Evolutionary conservation across 1,284 basidiomycete genomes (phyloP).

Genomic region (Meira miltonrushii): DNA sequence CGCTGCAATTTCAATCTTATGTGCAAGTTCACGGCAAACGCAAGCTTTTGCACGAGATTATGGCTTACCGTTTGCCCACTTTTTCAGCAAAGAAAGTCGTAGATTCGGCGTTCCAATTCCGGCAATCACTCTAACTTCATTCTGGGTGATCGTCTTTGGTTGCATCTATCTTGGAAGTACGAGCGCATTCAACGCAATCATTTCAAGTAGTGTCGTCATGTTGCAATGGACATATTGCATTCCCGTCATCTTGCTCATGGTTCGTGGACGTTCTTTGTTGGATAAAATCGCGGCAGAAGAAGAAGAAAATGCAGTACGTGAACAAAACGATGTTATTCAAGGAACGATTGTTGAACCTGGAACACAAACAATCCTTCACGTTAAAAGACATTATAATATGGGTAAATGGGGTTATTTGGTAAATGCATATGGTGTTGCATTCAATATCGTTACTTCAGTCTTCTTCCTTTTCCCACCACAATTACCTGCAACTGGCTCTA

Average conservation of each 20-base stretch:
- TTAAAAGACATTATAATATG: conserved; percentile 18
- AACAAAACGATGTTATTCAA: conserved; percentile 41
- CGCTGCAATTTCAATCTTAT: conserved; percentile 28
- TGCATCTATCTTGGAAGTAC: conserved; percentile 58
- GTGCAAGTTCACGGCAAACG: conserved; percentile 64
- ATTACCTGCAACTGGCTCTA: conserved; percentile 42
- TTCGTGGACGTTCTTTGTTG: conserved; percentile 54
- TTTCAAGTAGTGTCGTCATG: conserved; percentile 54
- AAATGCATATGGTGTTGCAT: conserved; percentile 54
- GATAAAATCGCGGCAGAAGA: conserved; percentile 29
- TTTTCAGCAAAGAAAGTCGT: conserved; percentile 59
- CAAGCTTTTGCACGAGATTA: conserved; percentile 68
- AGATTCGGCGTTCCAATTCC: conserved; percentile 48
- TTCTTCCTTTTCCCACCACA: conserved; percentile 58
- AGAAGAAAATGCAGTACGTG: conserved; percentile 8
- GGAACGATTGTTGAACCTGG: conserved; percentile 16
- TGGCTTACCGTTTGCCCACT: conserved; percentile 61
- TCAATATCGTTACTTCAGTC: conserved; percentile 54
- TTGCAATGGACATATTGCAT: conserved; percentile 55
- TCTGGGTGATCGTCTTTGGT: conserved; percentile 51
- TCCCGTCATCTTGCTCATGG: conserved; percentile 53
- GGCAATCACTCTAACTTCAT: conserved; percentile 61
- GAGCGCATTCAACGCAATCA: conserved; percentile 57
- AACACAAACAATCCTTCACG: neutral
- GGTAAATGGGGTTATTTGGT: conserved; percentile 39